Conservation (phyloP, 768 basidiomycete genomes). For the Chalciporus sphaerocephalus region DNA sequence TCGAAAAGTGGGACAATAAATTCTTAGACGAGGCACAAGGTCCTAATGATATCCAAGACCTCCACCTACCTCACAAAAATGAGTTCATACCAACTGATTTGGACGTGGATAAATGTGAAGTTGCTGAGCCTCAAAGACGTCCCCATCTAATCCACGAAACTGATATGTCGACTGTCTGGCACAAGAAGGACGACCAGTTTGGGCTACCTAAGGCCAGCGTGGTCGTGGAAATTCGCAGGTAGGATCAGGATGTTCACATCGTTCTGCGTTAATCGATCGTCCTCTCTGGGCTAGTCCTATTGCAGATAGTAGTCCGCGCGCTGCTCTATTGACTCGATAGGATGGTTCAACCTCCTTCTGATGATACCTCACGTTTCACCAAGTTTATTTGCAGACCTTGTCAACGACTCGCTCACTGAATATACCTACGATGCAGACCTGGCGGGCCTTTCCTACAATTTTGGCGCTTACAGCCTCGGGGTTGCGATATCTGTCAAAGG, state of each 20-base stretch:
- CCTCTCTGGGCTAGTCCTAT: constrained; percentile 45
- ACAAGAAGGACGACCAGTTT: constrained; percentile 96
- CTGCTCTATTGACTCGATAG: constrained; percentile 70
- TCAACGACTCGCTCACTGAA: constrained; percentile 85
- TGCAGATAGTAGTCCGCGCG: constrained; percentile 59
- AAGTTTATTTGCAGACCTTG: constrained; percentile 79
- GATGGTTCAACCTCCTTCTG: neutral
- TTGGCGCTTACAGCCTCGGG: constrained; percentile 60
- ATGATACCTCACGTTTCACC: neutral
- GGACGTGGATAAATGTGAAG: constrained; percentile 72
- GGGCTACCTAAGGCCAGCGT: constrained; percentile 89
- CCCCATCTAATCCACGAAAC: constrained; percentile 77
- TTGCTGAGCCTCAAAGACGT: constrained; percentile 63
- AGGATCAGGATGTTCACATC: constrained; percentile 9
- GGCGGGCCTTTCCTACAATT: constrained; percentile 77
- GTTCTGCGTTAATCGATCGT: neutral
- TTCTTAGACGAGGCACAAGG: constrained; percentile 60
- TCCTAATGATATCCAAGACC: constrained; percentile 59
- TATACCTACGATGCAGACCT: constrained; percentile 90
- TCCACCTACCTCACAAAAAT: constrained; percentile 81
- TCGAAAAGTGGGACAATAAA: constrained; percentile 62
- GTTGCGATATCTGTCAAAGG: constrained; percentile 68
- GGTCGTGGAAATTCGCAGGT: constrained; percentile 75
- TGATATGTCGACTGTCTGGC: constrained; percentile 74
- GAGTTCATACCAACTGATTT: constrained; percentile 87